These are phyloP conservation scores for Trichophyton equinum DNA, from an alignment of 2,329 filamentous ascomycete species.

Conservation along the genomic window DNA sequence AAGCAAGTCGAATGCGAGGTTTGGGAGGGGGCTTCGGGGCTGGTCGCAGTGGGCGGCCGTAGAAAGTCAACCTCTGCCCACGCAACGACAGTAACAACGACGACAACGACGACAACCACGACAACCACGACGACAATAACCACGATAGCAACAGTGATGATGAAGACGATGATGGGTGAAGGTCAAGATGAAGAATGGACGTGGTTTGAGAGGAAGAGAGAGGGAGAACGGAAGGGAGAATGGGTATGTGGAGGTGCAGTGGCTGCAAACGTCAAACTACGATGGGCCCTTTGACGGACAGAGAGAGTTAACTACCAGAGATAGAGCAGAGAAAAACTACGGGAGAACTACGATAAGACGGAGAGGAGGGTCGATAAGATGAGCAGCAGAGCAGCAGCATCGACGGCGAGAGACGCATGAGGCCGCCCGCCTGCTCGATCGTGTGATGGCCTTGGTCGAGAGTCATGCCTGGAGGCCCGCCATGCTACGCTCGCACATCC, in stretches of 20 bases:
- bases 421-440: background rate
- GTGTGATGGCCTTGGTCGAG: background rate
- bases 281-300: no score
- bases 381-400: no score
- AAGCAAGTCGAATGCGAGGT: slow-evolving; percentile 7
- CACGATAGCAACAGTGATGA: background rate
- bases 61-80: background rate
- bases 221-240: background rate
- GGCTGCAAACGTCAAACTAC: background rate
- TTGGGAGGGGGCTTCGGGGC: background rate
- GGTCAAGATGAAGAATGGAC: no score
- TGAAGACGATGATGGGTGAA: no score
- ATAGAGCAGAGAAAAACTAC: background rate
- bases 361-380: background rate
- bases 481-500: background rate
- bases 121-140: no score
- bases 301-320: background rate
- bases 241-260: background rate
- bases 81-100: background rate
- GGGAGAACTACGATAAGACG: background rate
- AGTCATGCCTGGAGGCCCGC: background rate
- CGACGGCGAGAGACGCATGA: background rate
- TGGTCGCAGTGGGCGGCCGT: background rate
- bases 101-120: background rate
- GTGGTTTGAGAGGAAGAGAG: background rate